Base-by-base conservation (phyloP, 768 basidiomycete genomes). In the Trametes coccinea region DNA sequence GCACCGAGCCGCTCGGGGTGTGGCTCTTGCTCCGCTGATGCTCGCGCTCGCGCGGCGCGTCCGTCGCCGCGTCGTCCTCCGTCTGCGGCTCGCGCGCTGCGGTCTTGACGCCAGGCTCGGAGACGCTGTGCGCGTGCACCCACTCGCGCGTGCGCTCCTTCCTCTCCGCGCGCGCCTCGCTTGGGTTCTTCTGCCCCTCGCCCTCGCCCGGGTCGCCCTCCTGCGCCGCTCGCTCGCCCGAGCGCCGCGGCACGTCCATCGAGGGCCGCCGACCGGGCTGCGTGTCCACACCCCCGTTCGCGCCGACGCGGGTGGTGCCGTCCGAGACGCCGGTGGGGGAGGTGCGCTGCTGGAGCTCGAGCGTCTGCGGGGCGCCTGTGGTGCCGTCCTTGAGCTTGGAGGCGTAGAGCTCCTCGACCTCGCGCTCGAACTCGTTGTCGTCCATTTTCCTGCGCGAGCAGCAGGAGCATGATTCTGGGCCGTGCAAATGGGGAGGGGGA, bases 391-490 rank as follows among this genome's bases (percentile, higher is more conserved):
- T 43, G 53, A n/a, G 47, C 11, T 31, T 30, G 47, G 30, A 47
- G 13, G 53, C 34, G 62, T 63, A 63, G 58, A 63, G 53, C 49
- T 63, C 48, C 39, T 63, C 58, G 58, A 63, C 62, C 33, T 58
- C 56, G 58, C 58, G 58, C 49, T 63, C 62, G 40, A 63, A 63
- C 16, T 59, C 62, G 49, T 29, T 31, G 58, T 63, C 62, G 62
- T 51, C 13, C 58, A 59, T 63, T 14, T 34, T 41, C 48, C 54
- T 53, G 17, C 57, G 57, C n/a, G 41, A 27, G 43, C 58, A 27
- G 62, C 62, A 63, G 27, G 44, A 41, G 54, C 62, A 63, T 10
- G 46, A 63, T 2, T 44, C 62, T 59, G 41, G 34, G 34, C 2
- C n/a, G 56, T 11, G 16, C n/a, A n/a, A 5, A 16, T 22, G 27